Base-by-base conservation (phyloP, 139 green algal species). In the Chlamydomonas sp. region DNA sequence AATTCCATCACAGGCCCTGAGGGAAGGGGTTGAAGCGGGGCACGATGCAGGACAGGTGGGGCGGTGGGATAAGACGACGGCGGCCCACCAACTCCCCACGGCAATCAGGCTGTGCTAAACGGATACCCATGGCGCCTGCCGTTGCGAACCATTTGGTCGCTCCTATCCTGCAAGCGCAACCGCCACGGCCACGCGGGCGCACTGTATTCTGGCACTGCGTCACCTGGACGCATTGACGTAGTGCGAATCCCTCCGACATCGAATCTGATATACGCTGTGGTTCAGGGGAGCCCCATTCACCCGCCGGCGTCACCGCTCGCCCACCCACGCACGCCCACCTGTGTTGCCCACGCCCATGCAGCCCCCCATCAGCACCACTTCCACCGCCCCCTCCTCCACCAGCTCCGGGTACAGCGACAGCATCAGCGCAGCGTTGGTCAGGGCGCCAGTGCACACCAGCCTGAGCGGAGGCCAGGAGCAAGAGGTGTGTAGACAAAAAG, bases 381-480 rank as follows among this genome's bases (percentile, higher is more conserved):
- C 95, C 1, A 98, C 80, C 84, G 94, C 92, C 31, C 31, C 31
- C 31, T 4, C 10, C 17, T 72, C 63, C 4, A 85, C 67, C 4
- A 97, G 84, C 73, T 98, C 95, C 2, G 97, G 97, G 90, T 97
- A 98, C 67, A 99, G 71, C 10, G 85, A 90, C 59, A 99, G 85
- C 80, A 99, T 91, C 89, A 99, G 86, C 17, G 97, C 97, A 1
- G 94, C 93, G 88, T 99, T 99, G 18, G 96, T 99, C 57, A 99
- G 93, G 1, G 95, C 91, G 1, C 95, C 98, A 9, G 95, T 98
- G 77, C 93, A 96, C 9, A 99, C 92, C 18, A 99, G 85, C 57
- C 88, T 92, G 85, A 62, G 74, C 16, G 9, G 59, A 2, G 60
- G 2, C 49, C 2, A 1, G 72, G 14, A 3, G 20, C 7, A 20